Percentiles rank a stretch among this genome's conserved stretches.
These are phyloP conservation scores for Aureobasidium sp. DNA, from an alignment of 2,329 filamentous ascomycete genomes.

Conservation along the genomic window DNA sequence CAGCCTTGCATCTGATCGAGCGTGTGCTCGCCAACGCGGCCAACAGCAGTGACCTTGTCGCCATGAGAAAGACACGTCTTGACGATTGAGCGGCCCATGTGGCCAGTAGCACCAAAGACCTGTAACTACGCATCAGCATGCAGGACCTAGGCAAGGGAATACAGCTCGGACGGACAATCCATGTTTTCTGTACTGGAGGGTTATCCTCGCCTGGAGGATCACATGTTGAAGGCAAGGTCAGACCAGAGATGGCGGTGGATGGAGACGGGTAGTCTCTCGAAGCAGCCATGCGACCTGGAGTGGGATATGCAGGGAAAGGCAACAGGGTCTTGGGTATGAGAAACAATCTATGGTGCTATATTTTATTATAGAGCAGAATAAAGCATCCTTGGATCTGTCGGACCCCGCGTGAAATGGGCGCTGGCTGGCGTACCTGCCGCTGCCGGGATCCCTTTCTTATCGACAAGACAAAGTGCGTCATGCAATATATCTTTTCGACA, in stretches of 20 bases:
- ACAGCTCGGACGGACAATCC: conserved; percentile 60
- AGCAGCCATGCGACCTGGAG: background rate
- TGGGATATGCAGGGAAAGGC: background rate
- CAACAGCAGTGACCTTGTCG: conserved; percentile 80
- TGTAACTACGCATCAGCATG: conserved; percentile 27
- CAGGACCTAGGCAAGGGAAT: conserved; percentile 1
- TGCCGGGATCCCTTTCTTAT: background rate
- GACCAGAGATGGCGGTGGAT: conserved; percentile 22
- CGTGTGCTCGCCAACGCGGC: conserved; percentile 69
- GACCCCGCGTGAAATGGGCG: background rate
- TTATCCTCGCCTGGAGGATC: conserved; percentile 69
- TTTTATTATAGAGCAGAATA: background rate
- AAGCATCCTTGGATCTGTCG: background rate
- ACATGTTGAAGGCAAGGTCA: conserved; percentile 71
- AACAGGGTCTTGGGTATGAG: background rate
- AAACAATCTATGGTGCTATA: background rate
- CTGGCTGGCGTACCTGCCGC: background rate
- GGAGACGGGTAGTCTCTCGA: conserved; percentile 8
- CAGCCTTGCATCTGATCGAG: conserved; percentile 63
- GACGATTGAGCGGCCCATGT: conserved; percentile 86
- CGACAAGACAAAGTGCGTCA: conserved; percentile 5
- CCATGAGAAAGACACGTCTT: conserved; percentile 71
- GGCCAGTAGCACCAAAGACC: conserved; percentile 94
- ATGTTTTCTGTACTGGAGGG: conserved; percentile 68
- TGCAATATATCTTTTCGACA: background rate